Conservation (phyloP, 495 filamentous ascomycete species). For the Aspergillus nidulans region DNA sequence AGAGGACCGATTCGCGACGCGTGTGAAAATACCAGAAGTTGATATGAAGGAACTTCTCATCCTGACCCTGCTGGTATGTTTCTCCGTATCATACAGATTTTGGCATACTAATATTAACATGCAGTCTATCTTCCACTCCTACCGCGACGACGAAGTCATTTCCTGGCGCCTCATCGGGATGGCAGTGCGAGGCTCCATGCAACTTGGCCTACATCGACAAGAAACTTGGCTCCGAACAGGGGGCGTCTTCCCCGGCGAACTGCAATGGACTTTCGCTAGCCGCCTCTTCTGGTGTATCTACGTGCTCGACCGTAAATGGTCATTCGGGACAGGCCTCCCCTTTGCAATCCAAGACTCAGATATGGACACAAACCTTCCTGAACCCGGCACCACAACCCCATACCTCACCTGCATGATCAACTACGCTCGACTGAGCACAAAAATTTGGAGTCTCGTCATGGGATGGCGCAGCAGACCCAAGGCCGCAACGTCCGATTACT, state of each 20-base stretch:
- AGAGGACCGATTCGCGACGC: slow-evolving; percentile 58
- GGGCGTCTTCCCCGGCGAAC: slow-evolving; percentile 50
- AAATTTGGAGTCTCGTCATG: slow-evolving; percentile 63
- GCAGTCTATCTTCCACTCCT: slow-evolving; percentile 77
- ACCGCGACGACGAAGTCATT: slow-evolving; percentile 72
- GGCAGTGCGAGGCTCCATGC: slow-evolving; percentile 65
- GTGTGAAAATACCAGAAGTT: slow-evolving; percentile 57
- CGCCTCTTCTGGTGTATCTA: slow-evolving; percentile 82
- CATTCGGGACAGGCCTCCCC: slow-evolving; percentile 74
- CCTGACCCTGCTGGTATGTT: slow-evolving; percentile 58
- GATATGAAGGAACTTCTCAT: slow-evolving; percentile 68
- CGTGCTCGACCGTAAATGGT: slow-evolving; percentile 75
- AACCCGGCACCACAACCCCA: slow-evolving; percentile 46
- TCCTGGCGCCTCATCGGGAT: slow-evolving; percentile 75
- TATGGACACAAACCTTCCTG: slow-evolving; percentile 70
- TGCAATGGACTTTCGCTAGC: slow-evolving; percentile 57
- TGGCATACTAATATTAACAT: background rate
- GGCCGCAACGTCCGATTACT: slow-evolving; percentile 54
- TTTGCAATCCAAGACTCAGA: slow-evolving; percentile 76
- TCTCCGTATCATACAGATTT: background rate
- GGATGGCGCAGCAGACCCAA: slow-evolving; percentile 42
- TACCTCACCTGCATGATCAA: slow-evolving; percentile 53
- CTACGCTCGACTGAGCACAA: slow-evolving; percentile 67
- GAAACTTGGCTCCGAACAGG: slow-evolving; percentile 62
- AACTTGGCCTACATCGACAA: slow-evolving; percentile 72